Conservation (phyloP, 352 stramenopile species). For the Elongisporangium anandrum region DNA sequence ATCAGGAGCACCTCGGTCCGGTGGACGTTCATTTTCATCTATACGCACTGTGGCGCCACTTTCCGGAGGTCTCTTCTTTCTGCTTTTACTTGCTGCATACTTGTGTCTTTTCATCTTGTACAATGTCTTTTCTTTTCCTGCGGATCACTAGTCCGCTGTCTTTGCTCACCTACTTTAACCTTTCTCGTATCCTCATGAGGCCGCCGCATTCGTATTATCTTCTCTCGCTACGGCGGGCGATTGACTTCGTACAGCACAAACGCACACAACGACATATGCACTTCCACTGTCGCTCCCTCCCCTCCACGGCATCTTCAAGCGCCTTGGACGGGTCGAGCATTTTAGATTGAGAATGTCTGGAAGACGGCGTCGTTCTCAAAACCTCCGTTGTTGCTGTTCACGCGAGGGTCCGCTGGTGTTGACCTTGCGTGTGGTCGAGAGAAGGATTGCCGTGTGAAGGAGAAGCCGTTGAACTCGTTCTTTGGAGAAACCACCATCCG, state of each 20-base stretch:
- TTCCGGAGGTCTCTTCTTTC: background rate
- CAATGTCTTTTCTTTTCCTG: background rate
- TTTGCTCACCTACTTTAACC: background rate
- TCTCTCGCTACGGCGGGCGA: background rate
- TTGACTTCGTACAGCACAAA: background rate
- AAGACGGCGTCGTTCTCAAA: background rate
- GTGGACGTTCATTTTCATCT: background rate
- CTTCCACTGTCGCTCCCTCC: background rate
- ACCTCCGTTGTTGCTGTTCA: background rate
- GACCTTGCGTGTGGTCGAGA: conserved; percentile 3
- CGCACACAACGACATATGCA: background rate
- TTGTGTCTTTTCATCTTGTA: background rate
- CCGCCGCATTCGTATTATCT: background rate
- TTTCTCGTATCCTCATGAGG: background rate
- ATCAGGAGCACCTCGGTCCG: background rate
- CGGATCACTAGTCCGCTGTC: background rate
- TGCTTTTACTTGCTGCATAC: background rate
- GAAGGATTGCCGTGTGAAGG: conserved; percentile 48
- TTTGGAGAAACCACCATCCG: conserved; percentile 67
- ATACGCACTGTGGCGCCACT: background rate
- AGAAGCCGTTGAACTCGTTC: conserved; percentile 86
- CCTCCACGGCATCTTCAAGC: background rate
- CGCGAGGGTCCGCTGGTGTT: background rate
- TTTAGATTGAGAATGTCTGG: background rate
- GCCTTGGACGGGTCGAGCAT: background rate